These are phyloP conservation scores for Cryptomeria japonica DNA, from an alignment of 75 land plant species.

Conservation along the genomic window DNA sequence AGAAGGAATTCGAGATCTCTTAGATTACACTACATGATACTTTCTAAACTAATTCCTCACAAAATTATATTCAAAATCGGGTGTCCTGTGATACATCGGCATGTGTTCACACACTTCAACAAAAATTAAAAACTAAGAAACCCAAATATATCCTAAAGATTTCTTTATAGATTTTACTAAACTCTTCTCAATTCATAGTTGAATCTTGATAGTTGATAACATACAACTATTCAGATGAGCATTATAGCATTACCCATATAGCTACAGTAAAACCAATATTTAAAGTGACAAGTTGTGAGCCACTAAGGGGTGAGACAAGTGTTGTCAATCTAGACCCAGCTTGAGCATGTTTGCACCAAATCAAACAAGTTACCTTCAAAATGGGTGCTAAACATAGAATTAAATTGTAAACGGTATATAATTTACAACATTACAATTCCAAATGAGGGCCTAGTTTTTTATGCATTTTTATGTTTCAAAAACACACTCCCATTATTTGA, in stretches of 20 bases:
- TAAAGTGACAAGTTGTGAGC: too few relatives aligned
- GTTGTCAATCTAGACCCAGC: too few relatives aligned
- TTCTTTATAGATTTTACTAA: not conserved
- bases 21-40: conserved; percentile 6
- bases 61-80: not conserved
- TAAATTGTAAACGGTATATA: too few relatives aligned
- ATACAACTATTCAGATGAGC: conserved; percentile 3
- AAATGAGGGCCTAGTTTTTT: too few relatives aligned
- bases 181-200: not conserved
- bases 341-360: too few relatives aligned
- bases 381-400: too few relatives aligned
- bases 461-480: too few relatives aligned
- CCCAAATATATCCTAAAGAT: not conserved
- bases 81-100: not conserved
- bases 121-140: not conserved
- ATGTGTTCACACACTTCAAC: not conserved
- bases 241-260: not conserved
- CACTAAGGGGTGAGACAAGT: too few relatives aligned
- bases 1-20: not conserved
- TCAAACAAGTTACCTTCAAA: too few relatives aligned
- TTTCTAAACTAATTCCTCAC: not conserved
- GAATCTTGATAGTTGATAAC: not conserved
- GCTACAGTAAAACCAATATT: not conserved
- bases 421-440: too few relatives aligned
- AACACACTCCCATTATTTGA: too few relatives aligned